Base-by-base conservation (phyloP, 768 basidiomycete genomes). In the Agrocybe chaxingu region DNA sequence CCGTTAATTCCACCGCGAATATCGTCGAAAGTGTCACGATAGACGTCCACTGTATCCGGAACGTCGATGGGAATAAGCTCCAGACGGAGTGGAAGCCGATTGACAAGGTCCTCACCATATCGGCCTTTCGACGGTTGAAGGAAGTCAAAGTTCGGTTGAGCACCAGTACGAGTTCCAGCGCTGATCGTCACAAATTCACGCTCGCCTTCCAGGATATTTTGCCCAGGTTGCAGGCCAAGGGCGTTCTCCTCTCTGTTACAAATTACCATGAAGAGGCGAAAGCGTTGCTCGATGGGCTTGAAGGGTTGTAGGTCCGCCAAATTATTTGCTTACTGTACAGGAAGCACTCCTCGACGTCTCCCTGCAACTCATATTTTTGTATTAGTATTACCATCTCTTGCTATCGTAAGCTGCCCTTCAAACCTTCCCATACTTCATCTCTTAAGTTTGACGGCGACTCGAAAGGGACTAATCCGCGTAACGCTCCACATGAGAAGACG, bases 11-110 rank as follows among this genome's bases (percentile, higher is more conserved):
- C 13, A 13, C 31, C 19, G 41, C 52, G 9, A 57, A 55, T 24
- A 30, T 9, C 0, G 38, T 60, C n/a, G 53, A 57, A n/a, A 51
- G 43, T 2, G 52, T 62, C 47, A 50, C 40, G 3, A 35, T 62
- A 8, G 61, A 60, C n/a, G 55, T 53, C 19, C 57, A 62, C 42
- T 60, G 55, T 33, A 47, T 60, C 31, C 42, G 57, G 2, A 35
- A 32, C 2, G 13, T 30, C 13, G 50, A 53, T 7, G 41, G 46
- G 7, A 42, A 54, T 2, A 47, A 48, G n/a, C 54, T 51, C 10
- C 35, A 37, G 8, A 39, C 54, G 1, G 57, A 55, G 36, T 62
- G 61, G 61, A 44, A 46, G 7, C 53, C 61, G 6, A 18, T 62
- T 11, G 61, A 61, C 45, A 50, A 54, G 11, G 31, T 55, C 1